phyloP scores from a whole-genome alignment of 345 rosid genomes.

The Erodium maritimum region DNA sequence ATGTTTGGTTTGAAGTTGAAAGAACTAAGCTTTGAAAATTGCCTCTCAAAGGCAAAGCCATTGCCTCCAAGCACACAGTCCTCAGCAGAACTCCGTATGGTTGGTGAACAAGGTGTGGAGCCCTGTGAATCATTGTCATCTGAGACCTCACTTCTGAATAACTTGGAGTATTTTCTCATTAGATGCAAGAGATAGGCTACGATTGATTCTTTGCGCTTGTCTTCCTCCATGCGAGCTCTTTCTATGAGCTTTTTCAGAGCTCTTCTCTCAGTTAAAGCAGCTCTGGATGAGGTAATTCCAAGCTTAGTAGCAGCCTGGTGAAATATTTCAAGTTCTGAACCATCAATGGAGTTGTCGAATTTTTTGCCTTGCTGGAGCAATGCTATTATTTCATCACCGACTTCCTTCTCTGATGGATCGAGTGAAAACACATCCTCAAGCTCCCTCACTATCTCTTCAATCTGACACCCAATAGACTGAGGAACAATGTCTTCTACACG shows the following conservation, averaged over 20 bases:
- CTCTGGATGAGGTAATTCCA: slow-evolving; percentile 76
- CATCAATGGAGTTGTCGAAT: slow-evolving; percentile 47
- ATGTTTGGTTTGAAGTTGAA: slow-evolving; percentile 44
- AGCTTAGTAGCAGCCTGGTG: slow-evolving; percentile 73
- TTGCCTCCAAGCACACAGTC: slow-evolving; percentile 27
- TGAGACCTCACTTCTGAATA: slow-evolving; percentile 64
- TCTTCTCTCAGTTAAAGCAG: slow-evolving; percentile 85
- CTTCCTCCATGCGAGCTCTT: slow-evolving; percentile 88
- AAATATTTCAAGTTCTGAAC: slow-evolving; percentile 75
- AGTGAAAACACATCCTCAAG: slow-evolving; percentile 59
- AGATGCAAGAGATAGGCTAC: slow-evolving; percentile 88
- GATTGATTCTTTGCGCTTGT: slow-evolving; percentile 90
- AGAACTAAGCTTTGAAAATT: slow-evolving; percentile 73
- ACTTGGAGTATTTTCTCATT: slow-evolving; percentile 89
- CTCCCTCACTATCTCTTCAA: slow-evolving; percentile 66
- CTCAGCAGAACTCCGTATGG: slow-evolving; percentile 42
- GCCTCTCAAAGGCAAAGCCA: slow-evolving; percentile 58
- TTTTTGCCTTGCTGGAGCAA: slow-evolving; percentile 87
- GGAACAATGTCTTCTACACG: slow-evolving; percentile 92
- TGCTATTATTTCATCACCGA: slow-evolving; percentile 74
- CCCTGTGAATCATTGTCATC: slow-evolving; percentile 93
- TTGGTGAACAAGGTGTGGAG: slow-evolving; percentile 87
- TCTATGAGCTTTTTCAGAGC: slow-evolving; percentile 88
- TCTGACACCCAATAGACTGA: slow-evolving; percentile 80
- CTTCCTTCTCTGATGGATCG: slow-evolving; percentile 77